Evolutionary conservation across 495 filamentous ascomycete species (phyloP), one percentile per base, ranked within the genome.

Genomic region (Penicillium odoratum): DNA sequence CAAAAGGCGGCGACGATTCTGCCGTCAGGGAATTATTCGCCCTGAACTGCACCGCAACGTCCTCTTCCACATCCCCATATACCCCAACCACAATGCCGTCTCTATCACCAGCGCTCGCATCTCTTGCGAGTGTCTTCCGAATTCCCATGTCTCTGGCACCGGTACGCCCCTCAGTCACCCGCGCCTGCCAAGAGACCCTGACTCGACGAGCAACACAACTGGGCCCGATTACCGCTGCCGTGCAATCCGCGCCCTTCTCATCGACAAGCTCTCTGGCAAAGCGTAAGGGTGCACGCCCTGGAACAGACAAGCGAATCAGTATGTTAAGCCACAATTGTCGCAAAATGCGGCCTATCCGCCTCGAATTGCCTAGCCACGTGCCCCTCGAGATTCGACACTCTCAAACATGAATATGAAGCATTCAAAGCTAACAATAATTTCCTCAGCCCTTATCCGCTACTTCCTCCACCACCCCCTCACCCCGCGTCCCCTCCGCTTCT

Each of bases 401-500:
- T 5, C 50, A 42, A 56, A 64, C 30, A 55, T 26, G 11, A 30
- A 31, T 13, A 21, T 26, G 26, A 55, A 55, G 33, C 43, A 48
- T 48, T 43, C 18, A 46, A 55, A 16, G 15, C 47, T 59, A 57
- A 59, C 48, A 18, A 25, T 3, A 48, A 11, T 7, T 16, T 26
- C 29, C 26, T 10, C 53, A 87, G 85, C 79, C 25, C 56, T 82
- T 18, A 88, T 89, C 68, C 82, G 83, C 65, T 88, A 88, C 74
- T 81, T 84, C 73, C 83, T 88, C 57, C 58, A 72, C 53, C 86
- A 89, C 70, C 82, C 84, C 36, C 70, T 79, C 46, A 86, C 83
- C 26, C 90, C 90, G 0, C 85, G 90, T 3, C 92, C 93, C 3
- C 83, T 97, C 60, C 85, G 90, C 59, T 88, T 96, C 81, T 90